These are phyloP conservation scores for Aspergillus fischeri DNA, from an alignment of 2,329 filamentous ascomycete species.

Conservation along the genomic window DNA sequence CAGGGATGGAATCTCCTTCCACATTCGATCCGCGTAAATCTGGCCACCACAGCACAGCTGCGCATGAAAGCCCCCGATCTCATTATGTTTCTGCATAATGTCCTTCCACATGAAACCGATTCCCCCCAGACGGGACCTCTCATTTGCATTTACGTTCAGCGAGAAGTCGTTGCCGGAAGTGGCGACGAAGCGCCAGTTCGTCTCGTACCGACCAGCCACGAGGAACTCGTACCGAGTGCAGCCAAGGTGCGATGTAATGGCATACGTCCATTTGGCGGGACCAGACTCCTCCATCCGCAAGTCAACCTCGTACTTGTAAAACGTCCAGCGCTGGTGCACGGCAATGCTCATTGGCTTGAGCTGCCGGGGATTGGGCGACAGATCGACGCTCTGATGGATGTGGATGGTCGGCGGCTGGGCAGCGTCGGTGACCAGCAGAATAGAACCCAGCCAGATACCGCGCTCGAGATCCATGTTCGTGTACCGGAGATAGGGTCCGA, in stretches of 20 bases:
- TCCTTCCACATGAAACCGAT: slow-evolving; percentile 99
- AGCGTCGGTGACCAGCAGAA: slow-evolving; percentile 85
- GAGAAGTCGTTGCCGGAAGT: slow-evolving; percentile 97
- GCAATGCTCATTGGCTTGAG: slow-evolving; percentile 77
- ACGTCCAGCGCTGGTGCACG: slow-evolving; percentile 89
- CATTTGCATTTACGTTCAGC: slow-evolving; percentile 77
- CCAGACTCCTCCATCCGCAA: slow-evolving; percentile 78
- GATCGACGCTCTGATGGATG: slow-evolving; percentile 81
- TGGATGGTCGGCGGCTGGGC: slow-evolving; percentile 94
- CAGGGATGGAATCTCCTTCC: slow-evolving; percentile 90
- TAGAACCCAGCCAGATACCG: slow-evolving; percentile 87
- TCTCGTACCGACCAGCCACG: slow-evolving; percentile 84
- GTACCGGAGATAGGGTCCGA: slow-evolving; percentile 92
- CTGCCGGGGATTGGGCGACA: slow-evolving; percentile 89
- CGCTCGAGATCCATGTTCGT: slow-evolving; percentile 95
- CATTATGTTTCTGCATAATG: slow-evolving; percentile 92
- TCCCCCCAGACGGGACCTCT: slow-evolving; percentile 80
- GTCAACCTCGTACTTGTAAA: slow-evolving; percentile 91
- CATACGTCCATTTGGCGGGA: slow-evolving; percentile 90
- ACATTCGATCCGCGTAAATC: slow-evolving; percentile 90
- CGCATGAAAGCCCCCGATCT: slow-evolving; percentile 92
- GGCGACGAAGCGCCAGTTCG: slow-evolving; percentile 90
- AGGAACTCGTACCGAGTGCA: slow-evolving; percentile 98
- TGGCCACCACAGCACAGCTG: slow-evolving; percentile 91
- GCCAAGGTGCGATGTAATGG: slow-evolving; percentile 91